A percentile compares a stretch with the other conserved stretches of the same genome.
These are phyloP conservation scores for Tricholoma saponaceum DNA, from an alignment of 768 basidiomycete species.

Conservation along the genomic window DNA sequence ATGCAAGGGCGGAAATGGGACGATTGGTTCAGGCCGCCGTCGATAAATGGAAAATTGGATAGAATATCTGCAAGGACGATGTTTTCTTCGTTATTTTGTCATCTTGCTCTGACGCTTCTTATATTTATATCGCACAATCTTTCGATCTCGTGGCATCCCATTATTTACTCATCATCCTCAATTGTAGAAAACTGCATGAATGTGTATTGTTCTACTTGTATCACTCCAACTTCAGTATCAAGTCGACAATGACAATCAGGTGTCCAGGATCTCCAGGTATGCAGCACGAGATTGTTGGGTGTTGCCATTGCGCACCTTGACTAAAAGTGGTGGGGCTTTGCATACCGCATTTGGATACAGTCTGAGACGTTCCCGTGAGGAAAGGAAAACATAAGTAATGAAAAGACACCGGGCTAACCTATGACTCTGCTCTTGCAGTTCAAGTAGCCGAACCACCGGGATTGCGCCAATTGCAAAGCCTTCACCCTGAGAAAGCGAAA, in stretches of 20 bases:
- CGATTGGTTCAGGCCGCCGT: conserved; percentile 68
- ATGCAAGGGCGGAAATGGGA: conserved; percentile 74
- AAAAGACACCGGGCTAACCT: conserved; percentile 22
- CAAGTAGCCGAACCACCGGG: conserved; percentile 47
- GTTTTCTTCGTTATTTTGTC: neutral
- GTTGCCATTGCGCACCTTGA: conserved; percentile 63
- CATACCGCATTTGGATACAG: conserved; percentile 23
- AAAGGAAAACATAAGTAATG: neutral
- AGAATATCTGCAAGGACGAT: conserved; percentile 1
- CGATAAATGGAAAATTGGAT: conserved; percentile 69
- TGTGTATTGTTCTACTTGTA: conserved; percentile 9
- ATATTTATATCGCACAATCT: neutral
- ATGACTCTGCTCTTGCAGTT: conserved; percentile 45
- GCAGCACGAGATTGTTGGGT: conserved; percentile 53
- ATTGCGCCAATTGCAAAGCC: conserved; percentile 79
- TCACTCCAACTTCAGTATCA: neutral
- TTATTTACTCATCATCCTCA: conserved; percentile 5
- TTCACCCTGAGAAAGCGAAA: conserved; percentile 72
- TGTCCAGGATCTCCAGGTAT: conserved; percentile 30
- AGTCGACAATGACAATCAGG: conserved; percentile 2
- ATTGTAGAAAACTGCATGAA: conserved; percentile 6
- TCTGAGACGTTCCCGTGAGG: conserved; percentile 11
- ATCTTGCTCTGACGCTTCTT: conserved; percentile 1
- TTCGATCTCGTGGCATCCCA: conserved; percentile 1
- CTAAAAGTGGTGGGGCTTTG: conserved; percentile 34